These are phyloP conservation scores for Neurospora tetrasperma DNA, from an alignment of 495 filamentous ascomycete genomes.

Conservation along the genomic window DNA sequence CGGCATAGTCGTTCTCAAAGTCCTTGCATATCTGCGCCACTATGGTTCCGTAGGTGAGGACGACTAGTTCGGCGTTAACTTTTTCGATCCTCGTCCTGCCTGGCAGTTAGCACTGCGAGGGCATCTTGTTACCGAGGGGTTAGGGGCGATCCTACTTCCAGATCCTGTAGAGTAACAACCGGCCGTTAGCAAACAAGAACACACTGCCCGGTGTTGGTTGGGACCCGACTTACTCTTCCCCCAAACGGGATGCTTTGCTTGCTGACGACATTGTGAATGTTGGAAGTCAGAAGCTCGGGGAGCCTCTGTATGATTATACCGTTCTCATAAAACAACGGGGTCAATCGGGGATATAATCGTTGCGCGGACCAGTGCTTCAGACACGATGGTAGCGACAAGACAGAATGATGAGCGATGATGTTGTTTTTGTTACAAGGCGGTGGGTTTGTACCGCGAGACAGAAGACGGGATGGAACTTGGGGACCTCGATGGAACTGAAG, in stretches of 20 bases:
- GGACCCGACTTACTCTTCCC: slow-evolving; percentile 76
- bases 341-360: background rate
- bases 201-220: background rate
- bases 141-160: slow-evolving; percentile 73
- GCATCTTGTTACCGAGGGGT: background rate
- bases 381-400: background rate
- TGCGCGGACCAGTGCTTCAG: background rate
- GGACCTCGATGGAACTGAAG: background rate
- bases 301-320: background rate
- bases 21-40: slow-evolving; percentile 94
- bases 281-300: background rate
- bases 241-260: slow-evolving; percentile 81
- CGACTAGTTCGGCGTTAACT: slow-evolving; percentile 86
- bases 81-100: slow-evolving; percentile 55
- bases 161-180: slow-evolving; percentile 46
- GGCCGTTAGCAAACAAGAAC: background rate
- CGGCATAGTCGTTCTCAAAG: slow-evolving; percentile 81
- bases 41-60: slow-evolving; percentile 94
- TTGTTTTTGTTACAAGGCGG: slow-evolving; percentile 7
- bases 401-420: background rate
- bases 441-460: slow-evolving; percentile 7
- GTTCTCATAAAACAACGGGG: background rate
- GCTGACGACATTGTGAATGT: slow-evolving; percentile 63
- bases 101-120: slow-evolving; percentile 4
- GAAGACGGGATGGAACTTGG: background rate